Percentiles rank a stretch among this genome's conserved stretches.
phyloP scores from a whole-genome alignment of 2,329 filamentous ascomycete species.

The Fusarium illudens region DNA sequence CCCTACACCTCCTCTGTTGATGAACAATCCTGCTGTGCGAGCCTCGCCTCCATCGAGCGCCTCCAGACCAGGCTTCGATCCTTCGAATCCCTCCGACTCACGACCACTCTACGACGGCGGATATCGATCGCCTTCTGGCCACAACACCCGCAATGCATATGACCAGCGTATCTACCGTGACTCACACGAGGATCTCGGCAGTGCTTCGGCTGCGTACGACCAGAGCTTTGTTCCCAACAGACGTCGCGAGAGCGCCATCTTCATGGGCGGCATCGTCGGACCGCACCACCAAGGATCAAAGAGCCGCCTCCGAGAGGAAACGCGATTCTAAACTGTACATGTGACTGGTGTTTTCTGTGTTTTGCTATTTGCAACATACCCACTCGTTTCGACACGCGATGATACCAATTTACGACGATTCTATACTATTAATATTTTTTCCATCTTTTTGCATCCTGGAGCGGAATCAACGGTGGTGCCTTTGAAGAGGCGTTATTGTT shows the following conservation, averaged over 20 bases:
- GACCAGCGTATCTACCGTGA: slow-evolving; percentile 50
- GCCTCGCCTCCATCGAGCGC: slow-evolving; percentile 56
- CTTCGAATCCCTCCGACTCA: slow-evolving; percentile 44
- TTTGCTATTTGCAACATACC: slow-evolving; percentile 44
- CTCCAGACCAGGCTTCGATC: slow-evolving; percentile 54
- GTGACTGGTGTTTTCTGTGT: slow-evolving; percentile 35
- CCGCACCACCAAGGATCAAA: slow-evolving; percentile 61
- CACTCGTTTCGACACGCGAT: slow-evolving; percentile 44
- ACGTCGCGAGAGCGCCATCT: slow-evolving; percentile 69
- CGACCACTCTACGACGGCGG: slow-evolving; percentile 58
- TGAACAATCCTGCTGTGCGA: slow-evolving; percentile 45
- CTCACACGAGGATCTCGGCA: slow-evolving; percentile 37
- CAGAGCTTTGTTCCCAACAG: slow-evolving; percentile 58
- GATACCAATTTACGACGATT: slow-evolving; percentile 43
- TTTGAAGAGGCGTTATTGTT: slow-evolving; percentile 20
- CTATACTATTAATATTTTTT: slow-evolving; percentile 37
- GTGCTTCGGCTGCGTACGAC: slow-evolving; percentile 44
- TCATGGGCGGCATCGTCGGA: slow-evolving; percentile 58
- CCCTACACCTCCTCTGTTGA: slow-evolving; percentile 61
- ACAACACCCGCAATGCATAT: slow-evolving; percentile 46
- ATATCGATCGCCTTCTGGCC: slow-evolving; percentile 43
- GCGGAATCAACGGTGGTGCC: slow-evolving; percentile 1
- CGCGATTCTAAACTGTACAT: slow-evolving; percentile 53
- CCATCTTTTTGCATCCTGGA: slow-evolving; percentile 27
- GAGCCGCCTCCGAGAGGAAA: slow-evolving; percentile 64